Conservation (phyloP, 371 early-diverging fungal species). For the Mortierella sp. region DNA sequence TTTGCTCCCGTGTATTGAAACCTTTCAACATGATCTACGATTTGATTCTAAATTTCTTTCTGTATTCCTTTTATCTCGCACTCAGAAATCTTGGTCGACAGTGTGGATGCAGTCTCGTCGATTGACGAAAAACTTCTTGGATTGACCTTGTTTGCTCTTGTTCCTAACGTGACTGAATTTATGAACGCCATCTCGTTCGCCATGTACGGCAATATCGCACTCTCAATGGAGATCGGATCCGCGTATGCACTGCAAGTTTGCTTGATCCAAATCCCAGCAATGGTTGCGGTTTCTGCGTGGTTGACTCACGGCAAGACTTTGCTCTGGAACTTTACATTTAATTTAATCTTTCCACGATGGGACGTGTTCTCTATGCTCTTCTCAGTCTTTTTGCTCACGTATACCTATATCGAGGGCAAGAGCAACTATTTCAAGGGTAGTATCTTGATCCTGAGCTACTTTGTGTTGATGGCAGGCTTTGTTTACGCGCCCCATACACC, state of each 20-base stretch:
- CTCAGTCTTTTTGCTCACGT: constrained; percentile 87
- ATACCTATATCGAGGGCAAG: constrained; percentile 95
- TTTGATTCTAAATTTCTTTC: neutral
- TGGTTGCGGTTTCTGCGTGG: constrained; percentile 88
- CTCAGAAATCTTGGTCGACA: constrained; percentile 80
- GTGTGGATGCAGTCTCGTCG: constrained; percentile 80
- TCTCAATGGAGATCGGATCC: constrained; percentile 97
- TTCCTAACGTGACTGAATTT: constrained; percentile 97
- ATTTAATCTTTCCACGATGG: constrained; percentile 93
- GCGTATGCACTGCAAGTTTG: constrained; percentile 97
- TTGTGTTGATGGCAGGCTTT: constrained; percentile 86
- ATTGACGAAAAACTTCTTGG: constrained; percentile 93
- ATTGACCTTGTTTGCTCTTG: constrained; percentile 93
- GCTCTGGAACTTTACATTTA: constrained; percentile 62
- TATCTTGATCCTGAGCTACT: constrained; percentile 87
- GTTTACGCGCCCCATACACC: constrained; percentile 73
- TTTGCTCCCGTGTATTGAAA: neutral
- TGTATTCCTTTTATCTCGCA: neutral
- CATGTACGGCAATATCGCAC: constrained; percentile 90
- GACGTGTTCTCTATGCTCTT: constrained; percentile 89
- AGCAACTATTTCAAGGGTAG: constrained; percentile 96
- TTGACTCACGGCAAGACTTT: constrained; percentile 63
- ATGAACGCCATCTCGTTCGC: constrained; percentile 98
- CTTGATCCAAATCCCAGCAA: constrained; percentile 92
- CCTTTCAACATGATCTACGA: neutral